A percentile compares a stretch with the other conserved stretches of the same genome.
phyloP scores from a whole-genome alignment of 495 filamentous ascomycete genomes.

The Aspergillus ellipticus region DNA sequence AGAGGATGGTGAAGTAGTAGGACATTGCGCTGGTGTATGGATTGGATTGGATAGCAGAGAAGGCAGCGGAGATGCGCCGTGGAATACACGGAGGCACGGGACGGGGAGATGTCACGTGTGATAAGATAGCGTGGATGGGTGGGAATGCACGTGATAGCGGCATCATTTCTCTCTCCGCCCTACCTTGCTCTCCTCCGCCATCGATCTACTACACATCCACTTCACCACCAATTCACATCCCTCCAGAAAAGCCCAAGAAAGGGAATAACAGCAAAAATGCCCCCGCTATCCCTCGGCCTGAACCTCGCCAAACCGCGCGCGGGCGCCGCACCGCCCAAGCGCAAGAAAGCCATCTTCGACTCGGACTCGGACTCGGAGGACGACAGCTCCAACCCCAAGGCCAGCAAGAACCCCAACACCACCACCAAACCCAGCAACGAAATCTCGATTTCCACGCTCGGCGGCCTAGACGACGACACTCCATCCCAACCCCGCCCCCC shows the following conservation, averaged over 20 bases:
- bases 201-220: no score
- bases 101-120: constrained; percentile 1
- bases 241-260: no score
- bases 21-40: constrained; percentile 60
- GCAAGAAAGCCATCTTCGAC: constrained; percentile 50
- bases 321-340: constrained; percentile 21
- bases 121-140: constrained; percentile 4
- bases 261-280: constrained; percentile 29
- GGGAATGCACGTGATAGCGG: constrained; percentile 6
- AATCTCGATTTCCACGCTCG: constrained; percentile 41
- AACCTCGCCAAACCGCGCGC: constrained; percentile 42
- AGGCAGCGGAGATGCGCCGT: background rate
- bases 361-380: constrained; percentile 44
- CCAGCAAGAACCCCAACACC: constrained; percentile 27
- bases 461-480: constrained; percentile 31
- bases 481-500: constrained; percentile 1
- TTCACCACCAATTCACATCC: no score
- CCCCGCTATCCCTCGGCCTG: constrained; percentile 53
- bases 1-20: constrained; percentile 95
- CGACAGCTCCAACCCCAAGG: constrained; percentile 40
- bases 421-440: constrained; percentile 11
- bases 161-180: background rate
- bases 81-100: background rate
- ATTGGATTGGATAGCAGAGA: background rate
- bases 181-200: background rate